Evolutionary conservation across 208 protist genomes (phyloP).

Genomic region (Acanthamoeba quina): DNA sequence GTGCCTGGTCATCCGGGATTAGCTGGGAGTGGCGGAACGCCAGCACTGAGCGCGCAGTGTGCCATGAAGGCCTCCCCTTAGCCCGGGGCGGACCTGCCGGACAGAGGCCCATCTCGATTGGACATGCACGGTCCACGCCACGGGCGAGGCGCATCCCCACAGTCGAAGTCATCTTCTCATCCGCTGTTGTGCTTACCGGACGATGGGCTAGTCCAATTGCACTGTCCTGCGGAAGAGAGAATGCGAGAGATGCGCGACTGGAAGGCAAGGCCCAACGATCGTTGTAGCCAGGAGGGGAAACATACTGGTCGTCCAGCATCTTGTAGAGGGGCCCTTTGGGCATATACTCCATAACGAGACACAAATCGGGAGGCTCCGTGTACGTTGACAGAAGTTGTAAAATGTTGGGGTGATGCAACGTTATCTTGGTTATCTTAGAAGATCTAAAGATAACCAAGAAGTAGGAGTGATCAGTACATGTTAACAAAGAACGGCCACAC

Average conservation of each 20-base stretch:
- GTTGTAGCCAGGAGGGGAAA: not conserved
- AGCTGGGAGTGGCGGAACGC: too few relatives aligned
- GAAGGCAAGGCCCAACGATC: not conserved
- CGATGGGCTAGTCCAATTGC: slow-evolving; percentile 54
- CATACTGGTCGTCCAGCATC: slow-evolving; percentile 51
- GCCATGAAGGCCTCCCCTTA: too few relatives aligned
- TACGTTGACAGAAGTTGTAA: slow-evolving; percentile 52
- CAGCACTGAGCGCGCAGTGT: too few relatives aligned
- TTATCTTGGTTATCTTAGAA: too few relatives aligned
- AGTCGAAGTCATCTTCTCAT: too few relatives aligned
- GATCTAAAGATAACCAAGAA: not conserved
- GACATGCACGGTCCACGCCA: too few relatives aligned
- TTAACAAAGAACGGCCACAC: not conserved
- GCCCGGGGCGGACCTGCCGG: too few relatives aligned
- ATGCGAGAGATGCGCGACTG: not conserved
- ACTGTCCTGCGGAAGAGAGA: not conserved
- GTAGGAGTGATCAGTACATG: too few relatives aligned
- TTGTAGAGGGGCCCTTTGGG: slow-evolving; percentile 65
- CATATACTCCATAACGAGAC: slow-evolving; percentile 73
- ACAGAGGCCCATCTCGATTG: too few relatives aligned
- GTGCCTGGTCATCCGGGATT: too few relatives aligned
- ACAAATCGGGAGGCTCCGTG: slow-evolving; percentile 54
- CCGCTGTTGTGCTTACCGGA: too few relatives aligned
- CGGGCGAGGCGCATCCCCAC: too few relatives aligned
- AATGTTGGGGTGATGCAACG: slow-evolving; percentile 67